Conservation (phyloP, 148 eudicot species). For the Dianthus caryophyllus region DNA sequence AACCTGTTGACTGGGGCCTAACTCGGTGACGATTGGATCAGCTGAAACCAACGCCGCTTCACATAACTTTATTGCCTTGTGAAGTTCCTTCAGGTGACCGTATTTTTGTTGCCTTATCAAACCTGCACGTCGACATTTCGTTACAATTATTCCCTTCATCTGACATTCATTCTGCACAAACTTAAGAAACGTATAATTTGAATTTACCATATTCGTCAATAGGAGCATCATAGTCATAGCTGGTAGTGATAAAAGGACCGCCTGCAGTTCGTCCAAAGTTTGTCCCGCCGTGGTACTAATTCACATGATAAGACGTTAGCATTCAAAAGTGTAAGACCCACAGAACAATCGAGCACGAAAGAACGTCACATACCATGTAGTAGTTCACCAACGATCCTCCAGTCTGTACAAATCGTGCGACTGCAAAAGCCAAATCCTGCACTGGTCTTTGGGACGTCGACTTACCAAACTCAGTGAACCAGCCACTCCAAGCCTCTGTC, state of each 20-base stretch:
- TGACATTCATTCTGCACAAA: not conserved
- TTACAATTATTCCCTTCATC: not conserved
- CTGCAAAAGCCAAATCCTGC: conserved; percentile 89
- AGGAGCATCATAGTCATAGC: conserved; percentile 95
- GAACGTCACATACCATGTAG: conserved; percentile 56
- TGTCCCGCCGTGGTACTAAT: conserved; percentile 92
- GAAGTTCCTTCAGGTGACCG: conserved; percentile 76
- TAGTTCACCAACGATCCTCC: conserved; percentile 92
- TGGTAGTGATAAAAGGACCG: conserved; percentile 90
- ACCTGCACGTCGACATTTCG: conserved; percentile 38
- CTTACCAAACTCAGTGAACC: conserved; percentile 91
- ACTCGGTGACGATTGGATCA: conserved; percentile 62
- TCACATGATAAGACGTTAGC: conserved; percentile 6
- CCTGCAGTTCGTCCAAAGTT: conserved; percentile 90
- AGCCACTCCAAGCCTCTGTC: conserved; percentile 98
- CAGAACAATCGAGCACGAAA: not conserved
- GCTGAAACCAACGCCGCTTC: conserved; percentile 72
- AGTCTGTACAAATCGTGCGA: conserved; percentile 67
- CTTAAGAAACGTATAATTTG: not conserved
- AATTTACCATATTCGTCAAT: conserved; percentile 83
- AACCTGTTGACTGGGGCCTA: conserved; percentile 80
- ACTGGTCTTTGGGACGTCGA: conserved; percentile 69
- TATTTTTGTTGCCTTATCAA: conserved; percentile 77
- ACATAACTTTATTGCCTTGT: conserved; percentile 67
- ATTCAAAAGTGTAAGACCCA: not conserved